Percentiles rank a stretch among this genome's conserved stretches.
phyloP scores from a whole-genome alignment of 2,329 filamentous ascomycete genomes.

The Colletotrichum zoysiae region DNA sequence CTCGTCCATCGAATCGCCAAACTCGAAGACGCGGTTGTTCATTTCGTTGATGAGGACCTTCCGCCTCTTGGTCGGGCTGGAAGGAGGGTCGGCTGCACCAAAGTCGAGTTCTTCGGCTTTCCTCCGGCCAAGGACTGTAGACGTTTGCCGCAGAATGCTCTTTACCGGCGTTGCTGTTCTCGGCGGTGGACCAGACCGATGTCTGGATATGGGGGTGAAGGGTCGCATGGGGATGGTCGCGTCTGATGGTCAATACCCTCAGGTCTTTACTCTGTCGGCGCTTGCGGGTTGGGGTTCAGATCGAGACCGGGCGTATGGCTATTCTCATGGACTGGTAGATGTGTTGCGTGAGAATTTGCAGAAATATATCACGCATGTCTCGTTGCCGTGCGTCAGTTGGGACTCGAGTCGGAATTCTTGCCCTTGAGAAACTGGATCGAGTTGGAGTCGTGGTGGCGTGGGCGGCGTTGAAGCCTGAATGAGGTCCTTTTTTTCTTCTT shows the following conservation, averaged over 20 bases:
- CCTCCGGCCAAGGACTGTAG: constrained; percentile 57
- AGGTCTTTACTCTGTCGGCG: constrained; percentile 10
- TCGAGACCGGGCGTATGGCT: constrained; percentile 35
- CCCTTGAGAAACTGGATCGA: constrained; percentile 17
- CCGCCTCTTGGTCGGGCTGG: constrained; percentile 65
- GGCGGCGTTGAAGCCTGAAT: constrained; percentile 1
- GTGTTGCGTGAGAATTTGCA: constrained; percentile 43
- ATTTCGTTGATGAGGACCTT: constrained; percentile 71
- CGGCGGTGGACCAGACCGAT: constrained; percentile 50
- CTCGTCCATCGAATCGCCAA: constrained; percentile 65
- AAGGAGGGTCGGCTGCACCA: constrained; percentile 53
- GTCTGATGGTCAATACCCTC: constrained; percentile 17
- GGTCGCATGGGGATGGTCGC: constrained; percentile 48
- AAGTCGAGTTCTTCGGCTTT: constrained; percentile 58
- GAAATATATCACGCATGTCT: constrained; percentile 45
- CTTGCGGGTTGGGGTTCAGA: constrained; percentile 21
- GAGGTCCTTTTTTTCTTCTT: constrained; percentile 26
- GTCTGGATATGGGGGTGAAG: constrained; percentile 52
- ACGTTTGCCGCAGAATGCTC: constrained; percentile 65
- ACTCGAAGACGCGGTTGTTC: constrained; percentile 68
- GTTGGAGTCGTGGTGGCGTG: neutral
- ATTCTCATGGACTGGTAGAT: constrained; percentile 45
- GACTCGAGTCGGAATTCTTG: neutral
- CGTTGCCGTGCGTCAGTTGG: neutral
- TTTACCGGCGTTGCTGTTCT: constrained; percentile 60